Evolutionary conservation across 805 yeast species (phyloP), one percentile per base, ranked within the genome.

Genomic region (Metschnikowia reukaufii): DNA sequence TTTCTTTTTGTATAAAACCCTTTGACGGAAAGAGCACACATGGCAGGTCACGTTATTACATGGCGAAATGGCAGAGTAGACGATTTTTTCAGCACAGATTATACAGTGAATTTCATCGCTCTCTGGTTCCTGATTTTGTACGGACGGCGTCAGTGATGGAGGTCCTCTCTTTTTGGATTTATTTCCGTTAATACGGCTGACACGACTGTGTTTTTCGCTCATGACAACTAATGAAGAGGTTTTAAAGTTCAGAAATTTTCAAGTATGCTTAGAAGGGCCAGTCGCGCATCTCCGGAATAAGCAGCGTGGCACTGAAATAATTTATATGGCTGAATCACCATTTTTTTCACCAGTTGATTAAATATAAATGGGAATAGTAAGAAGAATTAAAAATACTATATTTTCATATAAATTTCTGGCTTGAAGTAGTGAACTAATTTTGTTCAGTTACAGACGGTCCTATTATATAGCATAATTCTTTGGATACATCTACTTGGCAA

Each of bases 21-120:
- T 73, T 59, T 89, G 90, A 53, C 97, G 76, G 54, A 92, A 78
- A 0, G 88, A 73, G 70, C 99, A 94, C 37, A 64, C 68, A 60
- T 89, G 88, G 65, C 99, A 94, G 0, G 90, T 82, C 29, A 73
- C 77, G 62, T 94, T 98, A 57, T 84, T 82, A 66, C 99, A 94
- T 0, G 89, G 87, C 1, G 94, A 78, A 8, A 86, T 59, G 0
- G 96, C 88, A 2, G 83, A 81, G 55, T 74, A 78, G n/a, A 57
- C 54, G 21, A 89, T 73, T 25, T 70, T 70, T 38, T 87, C 85
- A 0, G 97, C 94, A 70, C 99, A 94, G 47, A 94, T 87, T 18
- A 90, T 67, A 74, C 97, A 91, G 27, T 67, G 60, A 10, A 76
- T 76, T 7, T 57, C 65, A n/a, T 68, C 76, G 32, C 68, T 72